Percentiles rank a stretch among this genome's conserved stretches.
Conservation (phyloP, 2,329 filamentous ascomycete genomes). For the Sarocladium strictum region DNA sequence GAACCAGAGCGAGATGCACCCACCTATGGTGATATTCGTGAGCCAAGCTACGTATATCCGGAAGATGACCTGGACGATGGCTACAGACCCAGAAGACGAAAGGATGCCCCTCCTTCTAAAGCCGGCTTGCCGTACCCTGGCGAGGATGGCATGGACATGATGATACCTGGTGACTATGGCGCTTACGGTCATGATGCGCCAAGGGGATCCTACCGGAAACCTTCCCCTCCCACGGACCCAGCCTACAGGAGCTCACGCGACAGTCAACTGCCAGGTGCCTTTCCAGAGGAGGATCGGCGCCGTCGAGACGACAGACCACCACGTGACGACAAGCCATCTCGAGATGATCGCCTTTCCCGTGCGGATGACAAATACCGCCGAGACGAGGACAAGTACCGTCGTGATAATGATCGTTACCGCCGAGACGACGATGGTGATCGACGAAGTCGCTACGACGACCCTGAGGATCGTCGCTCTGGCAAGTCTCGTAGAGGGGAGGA, state of each 20-base stretch:
- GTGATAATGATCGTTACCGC: conserved; percentile 11
- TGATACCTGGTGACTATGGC: conserved; percentile 30
- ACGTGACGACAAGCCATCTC: background rate
- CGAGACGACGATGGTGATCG: conserved; percentile 16
- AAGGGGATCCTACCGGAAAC: conserved; percentile 25
- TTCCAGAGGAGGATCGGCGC: conserved; percentile 19
- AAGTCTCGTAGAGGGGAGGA: conserved; percentile 14
- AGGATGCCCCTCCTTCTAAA: conserved; percentile 27
- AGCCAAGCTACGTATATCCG: conserved; percentile 35
- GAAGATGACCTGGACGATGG: conserved; percentile 36
- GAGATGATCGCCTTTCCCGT: background rate
- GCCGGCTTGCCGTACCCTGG: conserved; percentile 32
- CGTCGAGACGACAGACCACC: background rate
- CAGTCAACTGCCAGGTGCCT: conserved; percentile 27
- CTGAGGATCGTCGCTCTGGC: conserved; percentile 17
- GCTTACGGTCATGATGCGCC: conserved; percentile 35
- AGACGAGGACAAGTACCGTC: conserved; percentile 11
- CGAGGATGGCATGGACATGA: conserved; percentile 29
- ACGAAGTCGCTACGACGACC: conserved; percentile 19
- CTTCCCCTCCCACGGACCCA: conserved; percentile 27
- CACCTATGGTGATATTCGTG: conserved; percentile 33
- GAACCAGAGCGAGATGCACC: conserved; percentile 21
- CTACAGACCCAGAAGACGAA: conserved; percentile 23
- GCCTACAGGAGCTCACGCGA: conserved; percentile 31
- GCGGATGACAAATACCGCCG: background rate